Percentiles rank a stretch among this genome's conserved stretches.
phyloP scores from a whole-genome alignment of 2,329 filamentous ascomycete genomes.

The Davidsoniella virescens region DNA sequence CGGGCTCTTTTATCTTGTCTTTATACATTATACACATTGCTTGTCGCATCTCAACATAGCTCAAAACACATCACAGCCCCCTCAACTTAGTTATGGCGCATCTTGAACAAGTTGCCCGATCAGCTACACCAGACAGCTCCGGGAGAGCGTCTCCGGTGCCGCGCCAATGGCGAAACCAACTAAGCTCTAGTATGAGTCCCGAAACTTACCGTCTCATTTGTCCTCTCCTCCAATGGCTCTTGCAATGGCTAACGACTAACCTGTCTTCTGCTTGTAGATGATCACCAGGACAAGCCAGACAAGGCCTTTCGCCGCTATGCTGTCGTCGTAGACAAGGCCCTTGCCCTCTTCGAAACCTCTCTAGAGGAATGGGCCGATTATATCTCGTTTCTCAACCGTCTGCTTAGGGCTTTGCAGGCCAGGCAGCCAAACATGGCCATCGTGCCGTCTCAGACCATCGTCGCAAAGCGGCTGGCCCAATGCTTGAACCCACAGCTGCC shows the following conservation, averaged over 20 bases:
- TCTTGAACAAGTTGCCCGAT: slow-evolving; percentile 23
- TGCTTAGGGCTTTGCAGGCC: slow-evolving; percentile 85
- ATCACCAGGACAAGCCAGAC: slow-evolving; percentile 35
- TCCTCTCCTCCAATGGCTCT: slow-evolving; percentile 3
- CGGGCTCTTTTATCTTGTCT: background rate
- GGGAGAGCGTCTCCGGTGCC: slow-evolving; percentile 61
- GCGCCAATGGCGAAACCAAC: slow-evolving; percentile 61
- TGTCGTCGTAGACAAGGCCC: slow-evolving; percentile 67
- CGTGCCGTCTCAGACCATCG: slow-evolving; percentile 65
- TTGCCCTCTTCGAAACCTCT: slow-evolving; percentile 79
- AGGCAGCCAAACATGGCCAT: slow-evolving; percentile 54
- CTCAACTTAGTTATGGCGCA: background rate
- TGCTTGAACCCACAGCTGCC: slow-evolving; percentile 86
- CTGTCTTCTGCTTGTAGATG: slow-evolving; percentile 27
- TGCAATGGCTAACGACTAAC: background rate
- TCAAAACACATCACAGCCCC: background rate
- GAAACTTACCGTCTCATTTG: slow-evolving; percentile 6
- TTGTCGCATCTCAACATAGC: background rate
- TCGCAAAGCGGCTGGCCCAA: slow-evolving; percentile 85
- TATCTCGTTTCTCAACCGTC: slow-evolving; percentile 83
- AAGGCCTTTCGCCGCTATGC: slow-evolving; percentile 78
- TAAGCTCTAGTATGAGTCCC: slow-evolving; percentile 51
- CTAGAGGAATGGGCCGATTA: slow-evolving; percentile 99
- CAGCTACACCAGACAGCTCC: slow-evolving; percentile 65
- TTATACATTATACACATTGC: background rate